These are phyloP conservation scores for Sporisorium scitamineum DNA, from an alignment of 1,284 basidiomycete species.

Conservation along the genomic window DNA sequence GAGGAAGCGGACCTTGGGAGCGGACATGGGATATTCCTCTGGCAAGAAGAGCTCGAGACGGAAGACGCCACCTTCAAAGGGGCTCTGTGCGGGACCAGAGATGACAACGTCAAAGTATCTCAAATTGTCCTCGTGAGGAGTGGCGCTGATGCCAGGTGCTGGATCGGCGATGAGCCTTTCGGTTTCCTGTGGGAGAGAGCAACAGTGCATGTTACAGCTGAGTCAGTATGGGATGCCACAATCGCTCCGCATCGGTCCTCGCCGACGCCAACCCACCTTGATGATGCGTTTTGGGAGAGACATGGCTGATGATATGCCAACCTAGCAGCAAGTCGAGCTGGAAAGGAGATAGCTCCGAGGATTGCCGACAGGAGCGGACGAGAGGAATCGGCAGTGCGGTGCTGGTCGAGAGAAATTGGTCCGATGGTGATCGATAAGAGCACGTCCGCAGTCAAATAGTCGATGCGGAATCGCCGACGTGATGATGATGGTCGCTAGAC, in stretches of 20 bases:
- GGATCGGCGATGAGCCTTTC: constrained; percentile 95
- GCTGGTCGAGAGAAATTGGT: neutral
- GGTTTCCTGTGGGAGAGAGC: constrained; percentile 81
- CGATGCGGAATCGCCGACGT: constrained; percentile 2
- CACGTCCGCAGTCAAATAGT: neutral
- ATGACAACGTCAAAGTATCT: constrained; percentile 99
- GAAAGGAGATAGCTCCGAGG: neutral
- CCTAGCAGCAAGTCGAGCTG: neutral
- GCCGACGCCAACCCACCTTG: constrained; percentile 53
- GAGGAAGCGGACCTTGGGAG: constrained; percentile 97
- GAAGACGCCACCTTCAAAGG: constrained; percentile 90
- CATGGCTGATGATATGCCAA: constrained; percentile 35
- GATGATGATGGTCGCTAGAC: constrained; percentile 7
- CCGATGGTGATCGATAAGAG: neutral
- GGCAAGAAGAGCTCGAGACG: constrained; percentile 96
- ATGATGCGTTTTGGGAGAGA: constrained; percentile 69
- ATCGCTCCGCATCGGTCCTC: neutral
- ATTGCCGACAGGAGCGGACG: neutral
- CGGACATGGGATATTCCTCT: constrained; percentile 99
- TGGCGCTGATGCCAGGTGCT: constrained; percentile 92
- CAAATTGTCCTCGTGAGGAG: constrained; percentile 95
- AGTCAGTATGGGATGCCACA: neutral
- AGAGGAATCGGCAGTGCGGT: neutral
- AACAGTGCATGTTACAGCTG: neutral
- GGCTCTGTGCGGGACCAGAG: constrained; percentile 90